Evolutionary conservation across 2,329 filamentous ascomycete genomes (phyloP).

Genomic region (Zasmidium angulare): DNA sequence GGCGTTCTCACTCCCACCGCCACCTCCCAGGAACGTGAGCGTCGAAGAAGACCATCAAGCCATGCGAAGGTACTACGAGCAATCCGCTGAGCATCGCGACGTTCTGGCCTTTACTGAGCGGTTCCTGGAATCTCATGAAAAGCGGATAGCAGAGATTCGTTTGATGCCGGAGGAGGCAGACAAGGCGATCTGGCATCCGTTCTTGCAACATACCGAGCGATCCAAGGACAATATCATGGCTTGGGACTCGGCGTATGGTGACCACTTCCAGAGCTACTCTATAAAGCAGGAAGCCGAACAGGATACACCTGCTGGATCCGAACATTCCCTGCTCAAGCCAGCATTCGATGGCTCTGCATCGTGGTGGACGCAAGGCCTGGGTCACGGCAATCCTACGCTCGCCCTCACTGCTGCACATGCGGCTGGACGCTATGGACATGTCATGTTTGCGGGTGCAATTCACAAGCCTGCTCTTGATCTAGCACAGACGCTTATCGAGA

Average conservation of each 20-base stretch:
- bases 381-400: constrained; percentile 71
- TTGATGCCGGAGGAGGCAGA: constrained; percentile 63
- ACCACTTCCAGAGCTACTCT: constrained; percentile 67
- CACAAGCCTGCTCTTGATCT: constrained; percentile 74
- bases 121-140: constrained; percentile 55
- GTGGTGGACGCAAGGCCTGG: constrained; percentile 89
- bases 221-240: constrained; percentile 63
- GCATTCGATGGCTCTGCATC: constrained; percentile 83
- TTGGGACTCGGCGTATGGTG: constrained; percentile 78
- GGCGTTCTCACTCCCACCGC: constrained; percentile 57
- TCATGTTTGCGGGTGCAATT: constrained; percentile 82
- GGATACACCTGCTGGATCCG: constrained; percentile 7
- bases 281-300: constrained; percentile 32
- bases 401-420: constrained; percentile 76
- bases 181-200: constrained; percentile 77
- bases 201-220: constrained; percentile 74
- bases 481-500: constrained; percentile 62
- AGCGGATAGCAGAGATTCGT: constrained; percentile 60
- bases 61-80: constrained; percentile 66
- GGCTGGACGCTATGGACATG: constrained; percentile 79
- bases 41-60: constrained; percentile 51
- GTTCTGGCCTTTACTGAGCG: constrained; percentile 50
- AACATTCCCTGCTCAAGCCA: constrained; percentile 53
- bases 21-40: constrained; percentile 52
- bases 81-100: constrained; percentile 40